Base-by-base conservation (phyloP, 805 yeast species). In the Candida coquimbonensis region DNA sequence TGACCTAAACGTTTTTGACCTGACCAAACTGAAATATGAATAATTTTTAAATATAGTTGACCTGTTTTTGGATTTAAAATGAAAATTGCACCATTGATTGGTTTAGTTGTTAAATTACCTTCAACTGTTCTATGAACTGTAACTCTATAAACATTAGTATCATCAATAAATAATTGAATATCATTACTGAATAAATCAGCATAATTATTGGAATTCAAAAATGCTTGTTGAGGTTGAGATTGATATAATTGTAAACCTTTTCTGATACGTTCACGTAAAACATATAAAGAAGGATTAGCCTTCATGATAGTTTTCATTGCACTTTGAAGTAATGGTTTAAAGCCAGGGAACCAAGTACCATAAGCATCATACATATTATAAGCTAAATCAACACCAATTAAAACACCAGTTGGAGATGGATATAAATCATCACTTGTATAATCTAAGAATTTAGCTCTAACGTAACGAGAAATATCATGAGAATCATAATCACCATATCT, bases 401-500 rank as follows among this genome's bases (percentile, higher is more conserved):
- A 78, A 11, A 87, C 74, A 50, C 99, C 99, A 0, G 96, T 87
- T 2, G 96, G 87, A 2, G 95, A 83, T 4, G 99, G 98, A 61
- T 93, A 93, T 45, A 82, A 72, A 51, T 80, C 83, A 62, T 93
- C 99, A 1, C 87, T 77, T 2, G 97, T 91, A 58, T 93, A 93
- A 58, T 93, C 99, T 58, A 93, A 68, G 62, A 81, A 93, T 61
- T 93, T 93, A 7, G 97, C 90, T 45, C 97, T 72, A 1, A 96
- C 86, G 61, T 93, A 93, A 53, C 97, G 78, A 0, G 96, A 84
- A 41, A 93, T 89, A 62, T 93, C 98, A 61, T 93, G 99, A 5
- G 97, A 87, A 63, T 93, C 99, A 63, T 87, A 93, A 63, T 93
- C 99, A 54, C 99, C 99, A 60, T 91, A 93, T 45, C 98, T 72